Evolutionary conservation across 345 rosid species (phyloP).

Genomic region (Gossypium raimondii): DNA sequence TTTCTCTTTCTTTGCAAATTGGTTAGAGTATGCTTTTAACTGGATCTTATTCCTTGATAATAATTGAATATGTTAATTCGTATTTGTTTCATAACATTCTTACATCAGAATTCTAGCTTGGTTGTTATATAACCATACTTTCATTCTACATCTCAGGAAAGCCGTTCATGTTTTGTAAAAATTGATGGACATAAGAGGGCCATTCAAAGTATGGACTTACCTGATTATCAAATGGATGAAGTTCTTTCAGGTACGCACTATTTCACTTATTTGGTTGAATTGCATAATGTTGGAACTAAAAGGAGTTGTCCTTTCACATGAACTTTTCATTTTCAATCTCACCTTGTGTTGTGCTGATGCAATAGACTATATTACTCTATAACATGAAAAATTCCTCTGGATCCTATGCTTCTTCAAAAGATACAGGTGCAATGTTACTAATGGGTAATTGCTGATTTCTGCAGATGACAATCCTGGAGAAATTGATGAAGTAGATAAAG

Average conservation of each 20-base stretch:
- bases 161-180: conserved; percentile 24
- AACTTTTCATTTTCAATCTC: neutral
- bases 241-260: conserved; percentile 31
- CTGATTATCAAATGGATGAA: conserved; percentile 78
- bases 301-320: neutral
- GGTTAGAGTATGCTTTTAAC: conserved; percentile 7
- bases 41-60: conserved; percentile 7
- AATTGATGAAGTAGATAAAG: conserved; percentile 76
- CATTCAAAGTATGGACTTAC: conserved; percentile 42
- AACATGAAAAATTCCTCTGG: neutral
- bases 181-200: conserved; percentile 51
- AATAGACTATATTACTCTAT: neutral
- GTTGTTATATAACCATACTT: neutral
- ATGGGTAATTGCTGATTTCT: conserved; percentile 13
- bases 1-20: neutral
- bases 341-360: neutral
- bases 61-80: conserved; percentile 3
- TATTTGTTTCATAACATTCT: conserved; percentile 12
- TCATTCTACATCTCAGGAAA: conserved; percentile 31
- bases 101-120: neutral
- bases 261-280: conserved; percentile 4
- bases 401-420: neutral
- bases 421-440: neutral
- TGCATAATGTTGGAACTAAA: neutral
- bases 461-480: conserved; percentile 58